Conservation (phyloP, 768 basidiomycete species). For the Hypholoma fasciculare region DNA sequence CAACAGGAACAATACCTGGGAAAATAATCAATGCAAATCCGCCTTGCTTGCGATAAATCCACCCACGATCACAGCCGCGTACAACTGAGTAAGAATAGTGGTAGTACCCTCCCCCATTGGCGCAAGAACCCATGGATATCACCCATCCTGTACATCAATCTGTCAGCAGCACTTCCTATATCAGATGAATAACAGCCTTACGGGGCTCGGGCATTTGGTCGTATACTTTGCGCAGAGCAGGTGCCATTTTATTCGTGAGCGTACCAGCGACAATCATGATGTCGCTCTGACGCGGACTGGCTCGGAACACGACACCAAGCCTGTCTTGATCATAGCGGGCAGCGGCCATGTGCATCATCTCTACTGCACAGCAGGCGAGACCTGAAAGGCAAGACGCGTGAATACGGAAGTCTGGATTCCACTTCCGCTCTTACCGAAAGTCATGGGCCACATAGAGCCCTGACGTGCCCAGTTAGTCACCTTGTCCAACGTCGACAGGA, state of each 20-base stretch:
- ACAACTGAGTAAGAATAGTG: constrained; percentile 99
- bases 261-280: constrained; percentile 99
- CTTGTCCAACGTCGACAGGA: constrained; percentile 94
- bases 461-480: constrained; percentile 97
- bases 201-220: constrained; percentile 99
- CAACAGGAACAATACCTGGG: constrained; percentile 93
- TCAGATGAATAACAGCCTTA: constrained; percentile 31
- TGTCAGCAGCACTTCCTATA: background rate
- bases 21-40: constrained; percentile 10
- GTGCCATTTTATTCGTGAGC: constrained; percentile 99
- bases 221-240: constrained; percentile 93
- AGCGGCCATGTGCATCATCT: constrained; percentile 99
- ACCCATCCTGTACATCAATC: constrained; percentile 75
- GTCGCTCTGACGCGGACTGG: constrained; percentile 96
- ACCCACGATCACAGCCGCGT: constrained; percentile 92
- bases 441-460: constrained; percentile 99
- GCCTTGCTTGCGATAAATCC: background rate
- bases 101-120: constrained; percentile 96
- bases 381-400: constrained; percentile 42
- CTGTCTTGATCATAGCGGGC: constrained; percentile 98
- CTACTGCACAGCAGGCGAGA: constrained; percentile 98
- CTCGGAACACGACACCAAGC: constrained; percentile 96
- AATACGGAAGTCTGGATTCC: constrained; percentile 3
- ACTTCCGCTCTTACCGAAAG: constrained; percentile 57
- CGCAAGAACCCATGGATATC: constrained; percentile 99